These are phyloP conservation scores for Geotrichum reessii DNA, from an alignment of 1,139 yeast species.

Conservation along the genomic window DNA sequence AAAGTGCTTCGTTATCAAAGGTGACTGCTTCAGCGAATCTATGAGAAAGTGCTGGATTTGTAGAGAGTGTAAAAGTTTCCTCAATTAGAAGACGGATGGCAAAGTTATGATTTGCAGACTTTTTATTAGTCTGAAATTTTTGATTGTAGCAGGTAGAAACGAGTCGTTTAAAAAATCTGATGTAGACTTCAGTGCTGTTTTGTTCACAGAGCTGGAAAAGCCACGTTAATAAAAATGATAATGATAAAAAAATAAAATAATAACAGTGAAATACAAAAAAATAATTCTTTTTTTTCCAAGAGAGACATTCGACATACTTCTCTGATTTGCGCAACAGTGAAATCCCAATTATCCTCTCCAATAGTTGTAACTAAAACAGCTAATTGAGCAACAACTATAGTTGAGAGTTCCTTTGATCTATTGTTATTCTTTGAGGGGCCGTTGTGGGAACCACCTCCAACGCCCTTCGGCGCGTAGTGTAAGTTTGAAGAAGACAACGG, in stretches of 20 bases:
- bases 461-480: constrained; percentile 16
- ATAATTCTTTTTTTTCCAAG: not conserved
- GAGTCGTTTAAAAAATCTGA: constrained; percentile 37
- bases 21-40: constrained; percentile 28
- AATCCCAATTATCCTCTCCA: constrained; percentile 40
- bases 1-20: constrained; percentile 31
- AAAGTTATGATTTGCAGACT: constrained; percentile 22
- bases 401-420: constrained; percentile 35
- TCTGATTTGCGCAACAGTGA: constrained; percentile 45
- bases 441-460: constrained; percentile 11
- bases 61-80: constrained; percentile 25
- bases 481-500: constrained; percentile 10
- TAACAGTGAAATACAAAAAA: not conserved
- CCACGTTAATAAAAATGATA: not conserved
- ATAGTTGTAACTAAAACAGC: constrained; percentile 47
- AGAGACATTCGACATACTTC: constrained; percentile 25
- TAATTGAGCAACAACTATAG: constrained; percentile 50
- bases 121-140: constrained; percentile 30
- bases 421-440: constrained; percentile 5
- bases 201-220: constrained; percentile 37
- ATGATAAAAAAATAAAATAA: too few species aligned
- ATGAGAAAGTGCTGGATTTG: constrained; percentile 26
- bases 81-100: constrained; percentile 22
- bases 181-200: constrained; percentile 36
- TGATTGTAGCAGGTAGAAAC: constrained; percentile 34